Percentiles rank a stretch among this genome's conserved stretches.
phyloP scores from a whole-genome alignment of 495 filamentous ascomycete species.

The Xylaria longipes region DNA sequence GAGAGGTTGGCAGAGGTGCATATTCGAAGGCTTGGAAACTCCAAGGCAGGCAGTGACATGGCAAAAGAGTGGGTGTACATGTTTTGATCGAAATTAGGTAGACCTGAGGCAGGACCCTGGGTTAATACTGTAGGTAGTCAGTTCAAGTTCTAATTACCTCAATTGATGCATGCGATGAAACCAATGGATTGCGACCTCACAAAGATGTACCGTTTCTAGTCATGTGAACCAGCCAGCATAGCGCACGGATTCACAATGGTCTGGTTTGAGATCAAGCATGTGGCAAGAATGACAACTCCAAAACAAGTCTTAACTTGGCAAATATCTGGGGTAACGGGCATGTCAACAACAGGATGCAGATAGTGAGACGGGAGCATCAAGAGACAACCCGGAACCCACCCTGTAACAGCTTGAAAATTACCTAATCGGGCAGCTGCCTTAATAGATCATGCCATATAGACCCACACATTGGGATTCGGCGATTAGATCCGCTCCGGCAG shows the following conservation, averaged over 20 bases:
- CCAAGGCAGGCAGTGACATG: not conserved
- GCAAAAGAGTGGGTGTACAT: not conserved
- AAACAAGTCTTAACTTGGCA: not conserved
- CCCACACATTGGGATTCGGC: not conserved
- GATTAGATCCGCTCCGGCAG: not conserved
- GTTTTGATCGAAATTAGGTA: not conserved
- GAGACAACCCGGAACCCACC: not conserved
- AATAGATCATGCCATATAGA: slow-evolving; percentile 4
- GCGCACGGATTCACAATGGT: slow-evolving; percentile 14
- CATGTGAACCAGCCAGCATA: not conserved
- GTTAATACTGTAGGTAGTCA: not conserved
- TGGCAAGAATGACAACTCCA: not conserved
- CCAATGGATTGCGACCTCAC: not conserved
- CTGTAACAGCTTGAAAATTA: not conserved
- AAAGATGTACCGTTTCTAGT: too few relatives aligned
- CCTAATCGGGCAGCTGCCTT: not conserved
- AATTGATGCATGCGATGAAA: slow-evolving; percentile 7
- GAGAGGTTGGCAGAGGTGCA: not conserved
- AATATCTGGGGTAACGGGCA: not conserved
- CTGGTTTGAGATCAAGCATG: not conserved
- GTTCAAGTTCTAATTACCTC: not conserved
- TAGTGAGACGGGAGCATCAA: not conserved
- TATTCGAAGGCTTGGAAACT: not conserved
- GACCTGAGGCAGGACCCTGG: not conserved
- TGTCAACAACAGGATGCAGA: not conserved